Base-by-base conservation (phyloP, 345 rosid genomes). In the Moricandia arvensis region DNA sequence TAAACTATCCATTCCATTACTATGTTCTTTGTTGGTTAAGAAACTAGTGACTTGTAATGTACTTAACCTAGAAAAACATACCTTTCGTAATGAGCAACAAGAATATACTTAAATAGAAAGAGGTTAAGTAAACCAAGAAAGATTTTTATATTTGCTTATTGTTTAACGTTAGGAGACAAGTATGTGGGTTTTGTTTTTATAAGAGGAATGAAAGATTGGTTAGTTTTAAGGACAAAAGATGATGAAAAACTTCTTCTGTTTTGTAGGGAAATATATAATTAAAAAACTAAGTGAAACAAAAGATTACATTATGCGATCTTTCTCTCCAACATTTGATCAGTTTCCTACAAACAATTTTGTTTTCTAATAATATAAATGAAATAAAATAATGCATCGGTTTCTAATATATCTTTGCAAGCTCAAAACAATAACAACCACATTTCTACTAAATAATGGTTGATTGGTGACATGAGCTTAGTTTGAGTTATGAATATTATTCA, bases 171-270 rank as follows among this genome's bases (percentile, higher is more conserved):
- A 75, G 51, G 85, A 65, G 58, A 81, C 77, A 77, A 72, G 71
- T 73, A 75, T 78, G 85, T 68, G 79, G 63, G 78, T 76, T 77
- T 81, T 84, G 82, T 84, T 82, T 86, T 75, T 78, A 87, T 75
- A 75, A 38, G 65, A 66, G 75, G 54, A 81, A 57, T 59, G 59
- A 83, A 70, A 83, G 79, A 74, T 69, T 77, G 69, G 72, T 64
- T 79, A 70, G 80, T 78, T 83, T 57, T 59, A 78, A 77, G 82
- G 86, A 74, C 67, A 37, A 73, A 80, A 83, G 82, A 82, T 77
- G 80, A 72, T 83, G 83, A 53, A 61, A 74, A 53, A 67, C 63
- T 67, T 67, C 18, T 13, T 45, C 81, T 66, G 33, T 67, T 78
- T 78, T 67, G 24, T 67, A 67, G 81, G 77, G 63, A 67, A 38